phyloP scores from a whole-genome alignment of 768 basidiomycete genomes.

The Gyrodon lividus region DNA sequence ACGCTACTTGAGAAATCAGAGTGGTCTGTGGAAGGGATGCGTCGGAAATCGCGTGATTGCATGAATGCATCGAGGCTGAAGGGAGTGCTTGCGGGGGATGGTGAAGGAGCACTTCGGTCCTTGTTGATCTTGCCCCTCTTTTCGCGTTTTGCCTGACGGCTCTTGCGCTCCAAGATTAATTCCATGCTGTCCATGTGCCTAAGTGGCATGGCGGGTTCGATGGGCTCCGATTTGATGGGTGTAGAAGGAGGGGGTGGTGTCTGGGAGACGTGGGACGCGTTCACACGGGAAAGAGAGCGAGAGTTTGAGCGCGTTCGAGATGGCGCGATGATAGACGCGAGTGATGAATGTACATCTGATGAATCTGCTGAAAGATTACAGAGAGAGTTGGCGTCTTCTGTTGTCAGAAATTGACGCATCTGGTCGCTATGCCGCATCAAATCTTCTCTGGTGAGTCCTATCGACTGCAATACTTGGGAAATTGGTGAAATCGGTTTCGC shows the following conservation, averaged over 20 bases:
- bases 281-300: slow-evolving; percentile 46
- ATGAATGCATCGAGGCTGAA: slow-evolving; percentile 49
- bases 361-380: slow-evolving; percentile 39
- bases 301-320: slow-evolving; percentile 45
- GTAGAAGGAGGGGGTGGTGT: slow-evolving; percentile 53
- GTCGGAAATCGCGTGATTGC: slow-evolving; percentile 56
- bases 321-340: slow-evolving; percentile 37
- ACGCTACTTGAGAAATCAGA: slow-evolving; percentile 31
- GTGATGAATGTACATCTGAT: slow-evolving; percentile 36
- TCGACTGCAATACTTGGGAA: slow-evolving; percentile 64
- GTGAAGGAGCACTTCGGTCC: slow-evolving; percentile 53
- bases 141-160: slow-evolving; percentile 52
- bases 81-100: slow-evolving; percentile 48
- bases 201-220: slow-evolving; percentile 46
- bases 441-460: slow-evolving; percentile 79
- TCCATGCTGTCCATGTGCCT: slow-evolving; percentile 77
- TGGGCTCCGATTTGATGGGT: slow-evolving; percentile 63
- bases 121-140: slow-evolving; percentile 44
- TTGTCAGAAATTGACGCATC: slow-evolving; percentile 76
- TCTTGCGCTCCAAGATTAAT: slow-evolving; percentile 69
- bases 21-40: slow-evolving; percentile 32
- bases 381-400: slow-evolving; percentile 47
- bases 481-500: slow-evolving; percentile 57
- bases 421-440: slow-evolving; percentile 68
- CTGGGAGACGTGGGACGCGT: slow-evolving; percentile 38